These are phyloP conservation scores for Cyclotella cryptica DNA, from an alignment of 108 stramenopile genomes.

Conservation along the genomic window DNA sequence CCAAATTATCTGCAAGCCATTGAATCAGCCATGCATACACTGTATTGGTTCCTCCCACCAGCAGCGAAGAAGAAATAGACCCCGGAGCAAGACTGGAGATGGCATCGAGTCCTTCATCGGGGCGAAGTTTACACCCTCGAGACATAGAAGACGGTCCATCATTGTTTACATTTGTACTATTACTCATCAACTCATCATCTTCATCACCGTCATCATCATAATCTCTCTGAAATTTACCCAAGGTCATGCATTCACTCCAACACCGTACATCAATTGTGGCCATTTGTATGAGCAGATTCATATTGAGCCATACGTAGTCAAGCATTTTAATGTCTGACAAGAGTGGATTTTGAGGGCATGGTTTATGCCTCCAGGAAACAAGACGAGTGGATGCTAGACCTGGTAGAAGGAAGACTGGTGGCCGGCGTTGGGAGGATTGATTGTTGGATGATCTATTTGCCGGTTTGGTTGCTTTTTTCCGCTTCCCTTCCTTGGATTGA, in stretches of 20 bases:
- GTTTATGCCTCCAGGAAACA: slow-evolving; percentile 82
- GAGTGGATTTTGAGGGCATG: slow-evolving; percentile 63
- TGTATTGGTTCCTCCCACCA: slow-evolving; percentile 86
- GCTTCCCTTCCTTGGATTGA: neutral
- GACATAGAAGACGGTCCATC: no score
- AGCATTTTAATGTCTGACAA: slow-evolving; percentile 81
- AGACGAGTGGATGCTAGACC: slow-evolving; percentile 86
- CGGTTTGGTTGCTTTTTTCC: slow-evolving; percentile 32
- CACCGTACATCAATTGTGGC: slow-evolving; percentile 79
- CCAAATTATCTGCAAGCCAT: slow-evolving; percentile 86
- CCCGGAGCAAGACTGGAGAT: slow-evolving; percentile 81
- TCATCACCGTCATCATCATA: slow-evolving; percentile 27
- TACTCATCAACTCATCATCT: slow-evolving; percentile 25
- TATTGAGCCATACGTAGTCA: slow-evolving; percentile 89
- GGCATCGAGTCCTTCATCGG: slow-evolving; percentile 88
- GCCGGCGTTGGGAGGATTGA: slow-evolving; percentile 49
- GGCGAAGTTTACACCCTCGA: slow-evolving; percentile 84
- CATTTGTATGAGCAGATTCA: slow-evolving; percentile 81
- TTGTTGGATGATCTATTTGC: slow-evolving; percentile 18
- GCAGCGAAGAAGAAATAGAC: slow-evolving; percentile 61
- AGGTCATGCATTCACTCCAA: slow-evolving; percentile 75
- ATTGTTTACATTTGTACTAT: neutral
- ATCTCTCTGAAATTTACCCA: slow-evolving; percentile 83
- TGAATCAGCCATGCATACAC: slow-evolving; percentile 90
- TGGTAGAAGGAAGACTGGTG: slow-evolving; percentile 87